A percentile compares a stretch with the other conserved stretches of the same genome.
These are phyloP conservation scores for Aspergillus versicolor DNA, from an alignment of 2,329 filamentous ascomycete species.

Conservation along the genomic window DNA sequence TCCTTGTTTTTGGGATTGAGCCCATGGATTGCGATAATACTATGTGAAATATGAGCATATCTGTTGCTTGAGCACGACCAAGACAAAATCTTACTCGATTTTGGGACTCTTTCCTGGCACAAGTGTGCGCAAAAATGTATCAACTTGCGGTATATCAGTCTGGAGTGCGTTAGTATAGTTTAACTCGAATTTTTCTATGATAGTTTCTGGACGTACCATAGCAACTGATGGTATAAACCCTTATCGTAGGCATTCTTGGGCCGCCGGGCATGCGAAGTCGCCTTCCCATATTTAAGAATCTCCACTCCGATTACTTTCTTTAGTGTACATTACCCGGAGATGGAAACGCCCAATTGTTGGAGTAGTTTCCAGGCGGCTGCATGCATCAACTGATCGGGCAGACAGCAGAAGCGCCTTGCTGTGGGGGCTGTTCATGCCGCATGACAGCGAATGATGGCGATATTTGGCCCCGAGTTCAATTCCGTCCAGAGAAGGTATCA, in stretches of 20 bases:
- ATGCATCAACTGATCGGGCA: conserved; percentile 10
- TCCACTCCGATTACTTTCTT: not conserved
- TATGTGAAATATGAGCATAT: conserved; percentile 1
- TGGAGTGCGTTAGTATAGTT: not conserved
- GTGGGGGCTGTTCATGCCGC: not conserved
- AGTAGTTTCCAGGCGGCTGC: conserved; percentile 9
- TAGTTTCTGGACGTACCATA: not conserved
- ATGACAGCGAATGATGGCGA: not conserved
- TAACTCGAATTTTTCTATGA: too few relatives aligned
- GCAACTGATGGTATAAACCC: not conserved
- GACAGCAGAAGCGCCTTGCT: conserved; percentile 7
- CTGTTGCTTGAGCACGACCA: not conserved
- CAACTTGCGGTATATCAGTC: not conserved
- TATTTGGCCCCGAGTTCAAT: not conserved
- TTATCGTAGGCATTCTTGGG: not conserved
- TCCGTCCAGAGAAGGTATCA: not conserved
- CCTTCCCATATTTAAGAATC: not conserved
- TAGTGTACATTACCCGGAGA: not conserved
- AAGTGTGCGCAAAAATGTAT: conserved; percentile 11
- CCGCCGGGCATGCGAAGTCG: not conserved
- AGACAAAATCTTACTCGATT: conserved; percentile 10
- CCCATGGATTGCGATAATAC: conserved; percentile 25
- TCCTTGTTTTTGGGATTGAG: conserved; percentile 20
- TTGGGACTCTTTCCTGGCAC: conserved; percentile 8
- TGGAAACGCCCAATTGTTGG: not conserved